These are phyloP conservation scores for Penicillium robsamsonii DNA, from an alignment of 495 filamentous ascomycete genomes.

Conservation along the genomic window DNA sequence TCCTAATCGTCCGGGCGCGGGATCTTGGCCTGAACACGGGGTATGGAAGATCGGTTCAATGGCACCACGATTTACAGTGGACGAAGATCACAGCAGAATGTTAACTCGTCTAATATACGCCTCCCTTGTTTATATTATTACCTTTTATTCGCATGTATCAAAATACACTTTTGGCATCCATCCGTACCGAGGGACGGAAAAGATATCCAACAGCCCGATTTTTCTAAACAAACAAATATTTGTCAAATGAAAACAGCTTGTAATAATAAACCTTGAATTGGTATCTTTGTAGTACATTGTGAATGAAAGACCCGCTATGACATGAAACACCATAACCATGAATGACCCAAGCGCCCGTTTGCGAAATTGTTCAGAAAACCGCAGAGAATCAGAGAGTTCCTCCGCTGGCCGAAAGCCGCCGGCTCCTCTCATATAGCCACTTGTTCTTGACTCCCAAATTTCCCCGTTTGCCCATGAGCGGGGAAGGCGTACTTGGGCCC, in stretches of 20 bases:
- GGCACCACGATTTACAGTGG: background rate
- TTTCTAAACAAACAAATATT: background rate
- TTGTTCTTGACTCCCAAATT: slow-evolving; percentile 77
- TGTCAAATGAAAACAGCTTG: background rate
- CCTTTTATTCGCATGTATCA: background rate
- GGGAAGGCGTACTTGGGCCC: slow-evolving; percentile 62
- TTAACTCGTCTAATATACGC: background rate
- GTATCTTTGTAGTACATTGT: slow-evolving; percentile 13
- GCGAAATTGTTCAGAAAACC: background rate
- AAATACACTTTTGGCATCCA: background rate
- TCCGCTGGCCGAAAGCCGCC: slow-evolving; percentile 45
- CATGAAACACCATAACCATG: slow-evolving; percentile 10
- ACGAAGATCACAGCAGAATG: background rate
- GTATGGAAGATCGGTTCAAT: slow-evolving; percentile 8
- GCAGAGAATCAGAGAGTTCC: slow-evolving; percentile 30
- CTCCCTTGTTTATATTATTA: too few relatives aligned
- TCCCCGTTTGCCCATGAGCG: slow-evolving; percentile 58
- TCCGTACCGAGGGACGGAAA: background rate
- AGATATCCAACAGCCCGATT: background rate
- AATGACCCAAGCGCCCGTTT: slow-evolving; percentile 8
- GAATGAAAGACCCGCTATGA: slow-evolving; percentile 9
- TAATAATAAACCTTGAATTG: slow-evolving; percentile 5
- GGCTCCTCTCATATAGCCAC: slow-evolving; percentile 84
- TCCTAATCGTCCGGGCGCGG: slow-evolving; percentile 10
- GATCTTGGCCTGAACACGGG: slow-evolving; percentile 13